Conservation (phyloP, 495 filamentous ascomycete species). For the Talaromyces trachyspermus region DNA sequence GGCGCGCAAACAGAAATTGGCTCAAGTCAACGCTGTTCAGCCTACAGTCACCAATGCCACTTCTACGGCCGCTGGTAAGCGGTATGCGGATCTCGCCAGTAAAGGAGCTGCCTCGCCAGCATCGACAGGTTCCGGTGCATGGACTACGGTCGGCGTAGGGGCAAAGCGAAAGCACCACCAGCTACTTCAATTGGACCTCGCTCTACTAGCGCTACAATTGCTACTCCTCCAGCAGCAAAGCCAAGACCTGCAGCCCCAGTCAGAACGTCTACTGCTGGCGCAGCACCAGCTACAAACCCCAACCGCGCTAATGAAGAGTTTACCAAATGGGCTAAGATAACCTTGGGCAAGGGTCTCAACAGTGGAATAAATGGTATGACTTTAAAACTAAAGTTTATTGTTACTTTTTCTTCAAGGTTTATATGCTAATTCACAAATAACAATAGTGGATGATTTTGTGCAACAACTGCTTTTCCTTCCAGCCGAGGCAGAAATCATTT, state of each 20-base stretch:
- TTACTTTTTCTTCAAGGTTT: slow-evolving; percentile 6
- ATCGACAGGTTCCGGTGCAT: slow-evolving; percentile 50
- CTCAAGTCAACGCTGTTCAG: slow-evolving; percentile 48
- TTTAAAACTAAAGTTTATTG: neutral
- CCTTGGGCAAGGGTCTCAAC: slow-evolving; percentile 57
- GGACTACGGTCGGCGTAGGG: slow-evolving; percentile 97
- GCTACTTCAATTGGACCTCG: slow-evolving; percentile 50
- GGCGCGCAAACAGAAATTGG: slow-evolving; percentile 66
- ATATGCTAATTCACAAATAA: slow-evolving; percentile 22
- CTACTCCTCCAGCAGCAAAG: slow-evolving; percentile 32
- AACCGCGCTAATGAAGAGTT: slow-evolving; percentile 76
- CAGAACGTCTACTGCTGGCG: slow-evolving; percentile 29
- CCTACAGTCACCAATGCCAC: slow-evolving; percentile 44
- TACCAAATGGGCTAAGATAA: slow-evolving; percentile 78
- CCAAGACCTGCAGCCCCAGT: slow-evolving; percentile 32
- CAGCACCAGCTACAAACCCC: slow-evolving; percentile 33
- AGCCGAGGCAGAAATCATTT: slow-evolving; percentile 68
- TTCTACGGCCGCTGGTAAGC: slow-evolving; percentile 58
- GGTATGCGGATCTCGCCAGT: slow-evolving; percentile 91
- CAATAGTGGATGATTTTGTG: slow-evolving; percentile 75
- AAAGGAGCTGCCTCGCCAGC: slow-evolving; percentile 45
- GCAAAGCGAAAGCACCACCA: slow-evolving; percentile 73
- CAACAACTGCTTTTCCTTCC: slow-evolving; percentile 66
- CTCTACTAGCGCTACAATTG: slow-evolving; percentile 43
- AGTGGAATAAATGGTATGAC: slow-evolving; percentile 51